Evolutionary conservation across 208 protist genomes (phyloP), one percentile per base, ranked within the genome.

Genomic region (Acanthamoeba pearcei): DNA sequence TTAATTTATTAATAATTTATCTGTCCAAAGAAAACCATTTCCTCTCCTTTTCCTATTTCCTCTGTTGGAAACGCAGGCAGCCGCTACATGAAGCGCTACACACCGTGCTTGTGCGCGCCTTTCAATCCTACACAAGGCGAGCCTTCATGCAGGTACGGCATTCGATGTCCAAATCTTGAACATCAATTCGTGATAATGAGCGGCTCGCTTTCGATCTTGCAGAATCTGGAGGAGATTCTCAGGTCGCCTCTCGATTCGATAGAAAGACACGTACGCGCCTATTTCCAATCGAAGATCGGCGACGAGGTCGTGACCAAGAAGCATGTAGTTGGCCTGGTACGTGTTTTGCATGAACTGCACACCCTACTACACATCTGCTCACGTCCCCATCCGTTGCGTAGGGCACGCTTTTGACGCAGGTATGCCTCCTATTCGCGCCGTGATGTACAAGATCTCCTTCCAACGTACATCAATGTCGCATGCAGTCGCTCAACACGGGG

Each of bases 261-360:
- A 10, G 51, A 55, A 55, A 9, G 64, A 0, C 46, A 42, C 19
- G 80, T 88, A 29, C 42, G 80, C 5, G 80, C 51, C 42, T 88
- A 27, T n/a, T 42, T 55, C 27, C 4, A 88, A n/a, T 17, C 46
- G 3, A 64, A 88, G 53, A 55, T 3, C 49, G 22, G 55, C 55
- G 60, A 64, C 22, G 49, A 88, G 19, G 0, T 88, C 12, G 80
- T 88, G 10, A 32, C 13, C 6, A 88, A 88, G 35, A 66, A n/a
- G 19, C 53, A 88, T 64, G 80, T 88, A 8, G 80, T 64, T 15
- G 29, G n/a, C 32, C 51, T 88, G 19, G 80, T 88, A 88, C 29
- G 19, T 82, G 1, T 88, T 29, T 29, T 64, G 8, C 51, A 27
- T 51, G 9, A 6, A 88, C 38, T 42, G 27, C 32, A 35, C 32